These are phyloP conservation scores for Coemansia sp. DNA, from an alignment of 192 early-diverging fungal species.

Conservation along the genomic window DNA sequence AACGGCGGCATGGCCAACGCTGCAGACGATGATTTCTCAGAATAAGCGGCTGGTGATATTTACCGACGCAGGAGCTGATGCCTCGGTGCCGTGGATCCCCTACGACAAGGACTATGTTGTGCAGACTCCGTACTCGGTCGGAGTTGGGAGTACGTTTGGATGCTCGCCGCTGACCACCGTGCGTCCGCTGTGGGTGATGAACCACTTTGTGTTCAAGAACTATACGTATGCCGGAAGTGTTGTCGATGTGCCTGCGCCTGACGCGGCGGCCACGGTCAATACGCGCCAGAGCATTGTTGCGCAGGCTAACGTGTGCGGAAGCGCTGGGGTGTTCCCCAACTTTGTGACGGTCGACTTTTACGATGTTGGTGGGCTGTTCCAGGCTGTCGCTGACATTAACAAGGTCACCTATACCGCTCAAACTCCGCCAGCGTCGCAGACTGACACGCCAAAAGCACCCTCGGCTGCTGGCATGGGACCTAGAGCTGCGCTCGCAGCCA, in stretches of 20 bases:
- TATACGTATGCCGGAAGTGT: constrained; percentile 25
- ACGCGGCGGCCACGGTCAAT: constrained; percentile 58
- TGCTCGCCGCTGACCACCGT: constrained; percentile 44
- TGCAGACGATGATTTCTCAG: constrained; percentile 59
- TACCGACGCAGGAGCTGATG: constrained; percentile 58
- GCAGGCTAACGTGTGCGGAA: constrained; percentile 59
- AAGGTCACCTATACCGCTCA: constrained; percentile 22
- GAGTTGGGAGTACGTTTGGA: constrained; percentile 48
- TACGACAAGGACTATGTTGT: constrained; percentile 65
- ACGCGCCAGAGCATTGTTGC: constrained; percentile 46
- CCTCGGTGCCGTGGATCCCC: constrained; percentile 63
- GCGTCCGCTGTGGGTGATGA: constrained; percentile 67
- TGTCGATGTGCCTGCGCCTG: constrained; percentile 58
- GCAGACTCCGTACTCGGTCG: constrained; percentile 69
- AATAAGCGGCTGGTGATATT: constrained; percentile 70
- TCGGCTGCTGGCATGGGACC: not conserved
- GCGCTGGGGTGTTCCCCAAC: constrained; percentile 55
- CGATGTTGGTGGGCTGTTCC: constrained; percentile 58
- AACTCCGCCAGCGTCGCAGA: not conserved
- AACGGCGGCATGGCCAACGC: constrained; percentile 65
- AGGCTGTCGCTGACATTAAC: constrained; percentile 57
- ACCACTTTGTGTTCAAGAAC: constrained; percentile 68
- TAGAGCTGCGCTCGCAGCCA: not conserved
- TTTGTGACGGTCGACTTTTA: constrained; percentile 78
- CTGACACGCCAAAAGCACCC: not conserved